Evolutionary conservation across 2,329 filamentous ascomycete genomes (phyloP).

Genomic region (Aplosporella prunicola): DNA sequence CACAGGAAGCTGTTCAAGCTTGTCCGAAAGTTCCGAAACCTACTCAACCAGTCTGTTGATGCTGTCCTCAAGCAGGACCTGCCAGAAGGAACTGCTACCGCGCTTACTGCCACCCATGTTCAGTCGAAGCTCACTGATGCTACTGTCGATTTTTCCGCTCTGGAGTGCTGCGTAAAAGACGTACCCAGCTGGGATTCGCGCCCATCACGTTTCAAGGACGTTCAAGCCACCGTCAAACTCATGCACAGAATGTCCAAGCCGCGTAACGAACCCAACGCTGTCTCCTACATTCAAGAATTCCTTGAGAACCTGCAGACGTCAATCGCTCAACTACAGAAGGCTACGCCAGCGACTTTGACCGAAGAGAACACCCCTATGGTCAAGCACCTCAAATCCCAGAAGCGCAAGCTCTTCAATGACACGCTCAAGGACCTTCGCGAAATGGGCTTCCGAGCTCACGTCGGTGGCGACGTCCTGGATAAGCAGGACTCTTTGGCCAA

Average conservation of each 20-base stretch:
- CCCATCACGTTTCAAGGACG: slow-evolving; percentile 61
- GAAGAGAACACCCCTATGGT: slow-evolving; percentile 78
- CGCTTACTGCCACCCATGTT: not conserved
- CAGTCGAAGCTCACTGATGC: slow-evolving; percentile 6
- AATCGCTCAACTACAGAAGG: slow-evolving; percentile 66
- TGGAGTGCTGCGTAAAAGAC: slow-evolving; percentile 17
- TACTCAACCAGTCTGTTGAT: slow-evolving; percentile 69
- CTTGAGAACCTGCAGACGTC: slow-evolving; percentile 57
- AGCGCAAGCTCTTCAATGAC: slow-evolving; percentile 83
- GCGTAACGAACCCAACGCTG: slow-evolving; percentile 46
- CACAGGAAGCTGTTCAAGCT: slow-evolving; percentile 88
- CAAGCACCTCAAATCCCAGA: slow-evolving; percentile 83
- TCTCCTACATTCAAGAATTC: slow-evolving; percentile 56
- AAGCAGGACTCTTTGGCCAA: slow-evolving; percentile 62
- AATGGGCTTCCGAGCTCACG: slow-evolving; percentile 84
- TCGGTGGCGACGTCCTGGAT: slow-evolving; percentile 62
- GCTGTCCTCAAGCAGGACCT: slow-evolving; percentile 35
- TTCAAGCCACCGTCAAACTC: slow-evolving; percentile 58
- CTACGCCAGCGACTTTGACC: slow-evolving; percentile 70
- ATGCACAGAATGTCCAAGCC: slow-evolving; percentile 58
- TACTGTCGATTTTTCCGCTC: slow-evolving; percentile 12
- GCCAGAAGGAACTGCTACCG: not conserved
- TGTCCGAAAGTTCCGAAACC: slow-evolving; percentile 76
- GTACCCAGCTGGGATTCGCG: slow-evolving; percentile 29
- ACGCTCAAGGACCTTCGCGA: slow-evolving; percentile 70